These are phyloP conservation scores for Periglandula ipomoeae DNA, from an alignment of 2,329 filamentous ascomycete species.

Conservation along the genomic window DNA sequence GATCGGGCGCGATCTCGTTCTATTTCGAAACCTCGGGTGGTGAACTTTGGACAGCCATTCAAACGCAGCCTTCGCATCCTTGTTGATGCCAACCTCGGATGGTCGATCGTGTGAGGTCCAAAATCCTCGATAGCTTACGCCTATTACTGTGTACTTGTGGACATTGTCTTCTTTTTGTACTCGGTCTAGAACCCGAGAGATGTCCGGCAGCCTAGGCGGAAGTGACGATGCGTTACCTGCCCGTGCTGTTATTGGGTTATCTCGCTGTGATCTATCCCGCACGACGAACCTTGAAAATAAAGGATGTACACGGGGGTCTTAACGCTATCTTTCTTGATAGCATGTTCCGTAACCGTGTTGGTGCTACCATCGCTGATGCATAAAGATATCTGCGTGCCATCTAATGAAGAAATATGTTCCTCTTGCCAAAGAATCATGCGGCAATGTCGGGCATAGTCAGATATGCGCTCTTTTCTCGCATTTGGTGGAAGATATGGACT, in stretches of 20 bases:
- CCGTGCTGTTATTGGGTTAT: background rate
- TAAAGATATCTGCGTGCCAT: constrained; percentile 57
- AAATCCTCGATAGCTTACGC: constrained; percentile 60
- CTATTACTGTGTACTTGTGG: constrained; percentile 38
- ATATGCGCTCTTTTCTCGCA: constrained; percentile 56
- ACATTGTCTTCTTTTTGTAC: constrained; percentile 30
- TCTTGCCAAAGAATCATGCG: constrained; percentile 59
- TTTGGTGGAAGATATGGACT: constrained; percentile 69
- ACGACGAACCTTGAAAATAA: constrained; percentile 43
- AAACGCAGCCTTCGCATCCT: constrained; percentile 57
- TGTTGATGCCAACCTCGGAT: constrained; percentile 59
- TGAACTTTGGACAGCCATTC: constrained; percentile 47
- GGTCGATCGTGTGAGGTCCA: constrained; percentile 69
- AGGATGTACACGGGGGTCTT: constrained; percentile 40
- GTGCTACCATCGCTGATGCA: constrained; percentile 36
- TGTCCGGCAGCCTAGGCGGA: constrained; percentile 46
- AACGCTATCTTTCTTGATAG: background rate
- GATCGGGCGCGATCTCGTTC: constrained; percentile 74
- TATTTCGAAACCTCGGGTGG: constrained; percentile 10
- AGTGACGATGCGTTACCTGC: constrained; percentile 44
- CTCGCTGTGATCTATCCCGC: background rate
- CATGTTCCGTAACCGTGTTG: background rate
- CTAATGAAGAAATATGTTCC: constrained; percentile 47
- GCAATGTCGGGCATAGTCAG: constrained; percentile 52
- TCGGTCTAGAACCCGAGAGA: constrained; percentile 42